These are phyloP conservation scores for Botryotinia globosa DNA, from an alignment of 2,329 filamentous ascomycete species.

Conservation along the genomic window DNA sequence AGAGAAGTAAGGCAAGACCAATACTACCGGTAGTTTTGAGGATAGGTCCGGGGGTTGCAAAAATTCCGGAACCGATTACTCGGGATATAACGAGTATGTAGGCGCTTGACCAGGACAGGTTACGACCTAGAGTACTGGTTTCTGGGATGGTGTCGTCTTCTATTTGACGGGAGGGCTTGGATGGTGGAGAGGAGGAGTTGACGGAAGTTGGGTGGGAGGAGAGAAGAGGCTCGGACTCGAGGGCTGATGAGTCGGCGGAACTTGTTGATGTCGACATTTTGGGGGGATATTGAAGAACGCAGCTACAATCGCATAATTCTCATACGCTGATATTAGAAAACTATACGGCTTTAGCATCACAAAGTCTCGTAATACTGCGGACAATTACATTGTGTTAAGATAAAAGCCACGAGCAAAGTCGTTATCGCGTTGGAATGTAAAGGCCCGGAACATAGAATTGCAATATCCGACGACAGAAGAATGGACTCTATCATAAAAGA, in stretches of 20 bases:
- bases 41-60: conserved; percentile 59
- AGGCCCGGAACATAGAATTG: background rate
- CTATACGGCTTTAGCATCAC: background rate
- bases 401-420: no score
- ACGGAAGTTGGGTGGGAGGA: conserved; percentile 23
- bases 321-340: background rate
- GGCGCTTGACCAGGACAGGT: conserved; percentile 31
- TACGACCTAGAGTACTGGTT: conserved; percentile 55
- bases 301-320: background rate
- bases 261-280: background rate
- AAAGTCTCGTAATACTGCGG: background rate
- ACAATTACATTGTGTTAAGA: background rate
- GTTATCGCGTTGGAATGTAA: conserved; percentile 5
- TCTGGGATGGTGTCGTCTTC: conserved; percentile 60
- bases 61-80: conserved; percentile 35
- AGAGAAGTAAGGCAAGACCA: conserved; percentile 52
- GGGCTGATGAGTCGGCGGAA: conserved; percentile 1
- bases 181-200: background rate
- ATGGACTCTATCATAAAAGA: background rate
- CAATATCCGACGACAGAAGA: background rate
- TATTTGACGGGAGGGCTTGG: conserved; percentile 24
- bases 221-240: conserved; percentile 23
- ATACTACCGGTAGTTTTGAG: conserved; percentile 64
- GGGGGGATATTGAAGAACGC: background rate
- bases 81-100: conserved; percentile 37